Percentiles rank a stretch among this genome's conserved stretches.
Evolutionary conservation across 1,139 yeast species (phyloP).

Genomic region (Yamadazyma friedrichii): DNA sequence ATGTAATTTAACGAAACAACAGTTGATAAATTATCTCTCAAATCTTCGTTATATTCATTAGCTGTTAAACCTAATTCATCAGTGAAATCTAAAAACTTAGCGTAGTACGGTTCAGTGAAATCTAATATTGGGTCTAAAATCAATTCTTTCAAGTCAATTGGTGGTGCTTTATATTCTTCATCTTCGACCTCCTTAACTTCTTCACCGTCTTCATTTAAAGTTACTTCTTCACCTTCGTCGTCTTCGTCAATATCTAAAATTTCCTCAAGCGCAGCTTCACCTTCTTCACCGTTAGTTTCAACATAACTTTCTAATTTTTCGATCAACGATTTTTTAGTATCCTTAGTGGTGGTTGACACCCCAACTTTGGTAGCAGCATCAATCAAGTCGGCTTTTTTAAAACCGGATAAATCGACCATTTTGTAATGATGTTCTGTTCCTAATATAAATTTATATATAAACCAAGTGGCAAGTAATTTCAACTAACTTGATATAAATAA

Average conservation of each 20-base stretch:
- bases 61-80: slow-evolving; percentile 42
- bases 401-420: slow-evolving; percentile 17
- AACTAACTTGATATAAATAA: too few relatives aligned
- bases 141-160: slow-evolving; percentile 39
- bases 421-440: too few relatives aligned
- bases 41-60: slow-evolving; percentile 40
- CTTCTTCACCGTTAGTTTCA: slow-evolving; percentile 37
- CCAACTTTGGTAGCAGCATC: slow-evolving; percentile 36
- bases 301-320: slow-evolving; percentile 40
- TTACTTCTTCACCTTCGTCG: slow-evolving; percentile 22
- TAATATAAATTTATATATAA: too few relatives aligned
- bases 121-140: slow-evolving; percentile 40
- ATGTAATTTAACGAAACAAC: slow-evolving; percentile 47
- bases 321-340: slow-evolving; percentile 43
- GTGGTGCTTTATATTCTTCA: slow-evolving; percentile 38
- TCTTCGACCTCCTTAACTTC: slow-evolving; percentile 23
- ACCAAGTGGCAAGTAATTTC: too few relatives aligned
- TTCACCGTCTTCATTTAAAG: slow-evolving; percentile 20
- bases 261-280: slow-evolving; percentile 28
- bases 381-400: slow-evolving; percentile 38
- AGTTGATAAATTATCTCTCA: slow-evolving; percentile 50
- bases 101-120: slow-evolving; percentile 26
- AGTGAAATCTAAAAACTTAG: slow-evolving; percentile 33
- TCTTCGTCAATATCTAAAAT: slow-evolving; percentile 18
- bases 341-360: slow-evolving; percentile 34